phyloP scores from a whole-genome alignment of 768 basidiomycete genomes.

The Macrolepiota albuminosa region DNA sequence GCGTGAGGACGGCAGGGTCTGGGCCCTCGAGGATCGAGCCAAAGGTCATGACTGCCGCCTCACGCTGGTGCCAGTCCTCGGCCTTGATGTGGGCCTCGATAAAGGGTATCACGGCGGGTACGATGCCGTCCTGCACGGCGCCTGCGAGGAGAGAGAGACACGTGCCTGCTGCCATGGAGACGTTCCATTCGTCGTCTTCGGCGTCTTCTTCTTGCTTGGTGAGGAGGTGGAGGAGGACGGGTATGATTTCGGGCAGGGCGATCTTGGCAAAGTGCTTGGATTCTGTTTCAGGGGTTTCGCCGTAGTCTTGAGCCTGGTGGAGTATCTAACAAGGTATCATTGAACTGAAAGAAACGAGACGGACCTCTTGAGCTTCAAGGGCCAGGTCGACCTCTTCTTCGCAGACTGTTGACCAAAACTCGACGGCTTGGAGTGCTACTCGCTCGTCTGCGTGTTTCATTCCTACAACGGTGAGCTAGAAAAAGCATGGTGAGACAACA shows the following conservation, averaged over 20 bases:
- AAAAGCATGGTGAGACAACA: too few species aligned
- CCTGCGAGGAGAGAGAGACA: slow-evolving; percentile 86
- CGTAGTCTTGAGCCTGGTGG: slow-evolving; percentile 79
- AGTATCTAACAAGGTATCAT: too few species aligned
- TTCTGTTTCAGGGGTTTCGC: slow-evolving; percentile 79
- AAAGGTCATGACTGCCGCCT: slow-evolving; percentile 98
- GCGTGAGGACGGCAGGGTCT: slow-evolving; percentile 79
- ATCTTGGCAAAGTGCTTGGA: slow-evolving; percentile 92
- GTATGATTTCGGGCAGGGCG: slow-evolving; percentile 91
- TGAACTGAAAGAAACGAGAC: slow-evolving; percentile 9
- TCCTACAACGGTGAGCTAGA: slow-evolving; percentile 89
- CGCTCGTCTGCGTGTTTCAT: slow-evolving; percentile 93
- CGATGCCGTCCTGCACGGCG: slow-evolving; percentile 87
- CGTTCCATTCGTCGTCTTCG: slow-evolving; percentile 98
- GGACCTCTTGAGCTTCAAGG: slow-evolving; percentile 86
- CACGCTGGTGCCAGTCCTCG: slow-evolving; percentile 91
- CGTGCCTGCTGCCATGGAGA: slow-evolving; percentile 94
- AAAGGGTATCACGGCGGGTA: slow-evolving; percentile 93
- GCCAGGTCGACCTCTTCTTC: slow-evolving; percentile 95
- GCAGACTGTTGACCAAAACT: slow-evolving; percentile 99
- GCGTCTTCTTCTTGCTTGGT: slow-evolving; percentile 95
- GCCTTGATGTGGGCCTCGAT: slow-evolving; percentile 94
- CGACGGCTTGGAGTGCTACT: slow-evolving; percentile 93
- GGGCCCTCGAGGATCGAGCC: slow-evolving; percentile 97
- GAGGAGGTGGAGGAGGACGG: slow-evolving; percentile 84